Conservation (phyloP, 2,329 filamentous ascomycete genomes). For the Chrysoporthe puriensis region DNA sequence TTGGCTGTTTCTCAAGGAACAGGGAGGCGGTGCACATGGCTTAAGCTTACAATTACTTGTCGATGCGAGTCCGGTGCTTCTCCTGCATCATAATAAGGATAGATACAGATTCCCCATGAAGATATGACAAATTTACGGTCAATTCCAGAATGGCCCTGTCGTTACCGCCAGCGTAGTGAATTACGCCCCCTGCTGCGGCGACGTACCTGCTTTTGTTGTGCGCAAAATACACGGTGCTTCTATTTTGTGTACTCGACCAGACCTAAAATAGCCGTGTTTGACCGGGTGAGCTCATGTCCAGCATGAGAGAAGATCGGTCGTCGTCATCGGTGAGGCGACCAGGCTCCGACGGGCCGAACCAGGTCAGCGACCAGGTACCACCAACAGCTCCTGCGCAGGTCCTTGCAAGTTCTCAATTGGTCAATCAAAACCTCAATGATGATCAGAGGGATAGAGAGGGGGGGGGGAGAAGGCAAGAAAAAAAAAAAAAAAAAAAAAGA, state of each 20-base stretch:
- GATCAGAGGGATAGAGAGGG: neutral
- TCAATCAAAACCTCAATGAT: neutral
- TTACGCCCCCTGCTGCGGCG: neutral
- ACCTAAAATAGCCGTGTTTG: too few species aligned
- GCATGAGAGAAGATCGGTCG: neutral
- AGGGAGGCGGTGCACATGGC: neutral
- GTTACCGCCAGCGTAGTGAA: neutral
- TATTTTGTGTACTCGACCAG: too few species aligned
- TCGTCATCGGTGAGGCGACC: neutral
- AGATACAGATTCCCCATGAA: conserved; percentile 19
- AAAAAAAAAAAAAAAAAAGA: neutral
- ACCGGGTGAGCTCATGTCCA: too few species aligned
- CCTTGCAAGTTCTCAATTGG: neutral
- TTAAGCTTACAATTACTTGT: neutral
- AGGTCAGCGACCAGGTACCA: neutral
- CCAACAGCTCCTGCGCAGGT: neutral
- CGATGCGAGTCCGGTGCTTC: conserved; percentile 4
- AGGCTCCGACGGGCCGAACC: neutral
- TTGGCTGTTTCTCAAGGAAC: neutral
- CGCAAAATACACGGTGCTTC: too few species aligned
- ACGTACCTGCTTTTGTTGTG: neutral
- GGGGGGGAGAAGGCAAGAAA: neutral
- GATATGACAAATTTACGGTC: conserved; percentile 19
- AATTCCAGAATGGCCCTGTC: neutral
- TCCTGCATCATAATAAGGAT: conserved; percentile 24